phyloP scores from a whole-genome alignment of 805 yeast genomes.

The Candida argentea region DNA sequence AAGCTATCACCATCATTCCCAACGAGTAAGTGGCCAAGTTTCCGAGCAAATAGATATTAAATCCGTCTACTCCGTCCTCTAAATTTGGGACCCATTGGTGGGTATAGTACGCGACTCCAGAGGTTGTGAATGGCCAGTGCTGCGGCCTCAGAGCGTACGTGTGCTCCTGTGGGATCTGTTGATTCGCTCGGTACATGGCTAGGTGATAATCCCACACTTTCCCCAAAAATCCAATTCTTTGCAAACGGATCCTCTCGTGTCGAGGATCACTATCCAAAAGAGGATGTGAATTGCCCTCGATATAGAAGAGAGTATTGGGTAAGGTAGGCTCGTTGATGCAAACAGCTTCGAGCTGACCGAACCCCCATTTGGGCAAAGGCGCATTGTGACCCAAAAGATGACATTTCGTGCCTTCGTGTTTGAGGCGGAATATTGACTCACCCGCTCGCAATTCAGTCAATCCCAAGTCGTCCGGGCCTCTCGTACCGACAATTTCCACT shows the following conservation, averaged over 20 bases:
- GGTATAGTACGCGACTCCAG: constrained; percentile 54
- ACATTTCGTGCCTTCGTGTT: constrained; percentile 62
- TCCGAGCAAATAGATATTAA: constrained; percentile 50
- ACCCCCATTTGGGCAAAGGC: constrained; percentile 78
- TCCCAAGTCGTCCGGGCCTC: constrained; percentile 21
- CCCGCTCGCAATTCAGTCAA: constrained; percentile 38
- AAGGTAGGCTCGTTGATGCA: constrained; percentile 69
- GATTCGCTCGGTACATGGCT: constrained; percentile 35
- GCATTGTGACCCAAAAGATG: constrained; percentile 61
- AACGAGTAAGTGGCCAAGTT: constrained; percentile 50
- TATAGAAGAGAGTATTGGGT: constrained; percentile 61
- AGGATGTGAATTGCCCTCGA: constrained; percentile 60
- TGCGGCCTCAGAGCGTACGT: constrained; percentile 42
- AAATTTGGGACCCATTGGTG: constrained; percentile 15
- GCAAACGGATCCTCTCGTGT: constrained; percentile 12
- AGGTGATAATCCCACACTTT: constrained; percentile 48
- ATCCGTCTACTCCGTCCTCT: constrained; percentile 12
- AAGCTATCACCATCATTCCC: constrained; percentile 17
- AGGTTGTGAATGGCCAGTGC: constrained; percentile 50
- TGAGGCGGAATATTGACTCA: constrained; percentile 60
- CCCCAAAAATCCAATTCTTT: constrained; percentile 32
- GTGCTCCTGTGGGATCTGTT: constrained; percentile 17
- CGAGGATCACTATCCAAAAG: constrained; percentile 15
- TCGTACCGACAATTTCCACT: constrained; percentile 34
- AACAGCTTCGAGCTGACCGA: constrained; percentile 76